Conservation (phyloP, 2,329 filamentous ascomycete species). For the Aspergillus neoniger region DNA sequence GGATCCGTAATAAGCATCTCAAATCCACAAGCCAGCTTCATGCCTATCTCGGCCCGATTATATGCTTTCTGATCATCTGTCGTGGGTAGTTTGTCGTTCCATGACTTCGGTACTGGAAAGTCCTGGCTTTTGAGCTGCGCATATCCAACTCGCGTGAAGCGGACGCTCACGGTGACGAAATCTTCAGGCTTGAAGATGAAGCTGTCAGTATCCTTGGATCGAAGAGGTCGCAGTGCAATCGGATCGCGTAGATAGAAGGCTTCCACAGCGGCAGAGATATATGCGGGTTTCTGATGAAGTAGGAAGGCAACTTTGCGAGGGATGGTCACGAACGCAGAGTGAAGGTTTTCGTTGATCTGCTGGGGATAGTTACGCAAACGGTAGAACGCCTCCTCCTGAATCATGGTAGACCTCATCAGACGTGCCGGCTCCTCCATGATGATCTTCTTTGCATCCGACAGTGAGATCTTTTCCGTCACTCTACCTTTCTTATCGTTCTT, state of each 20-base stretch:
- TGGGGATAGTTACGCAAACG: conserved; percentile 79
- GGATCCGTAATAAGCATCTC: conserved; percentile 78
- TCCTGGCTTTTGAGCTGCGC: conserved; percentile 87
- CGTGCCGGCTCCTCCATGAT: conserved; percentile 59
- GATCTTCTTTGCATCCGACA: conserved; percentile 64
- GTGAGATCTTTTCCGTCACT: conserved; percentile 53
- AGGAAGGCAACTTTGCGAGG: conserved; percentile 81
- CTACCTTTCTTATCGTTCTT: conserved; percentile 48
- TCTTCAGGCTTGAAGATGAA: conserved; percentile 74
- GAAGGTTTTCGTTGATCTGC: conserved; percentile 73
- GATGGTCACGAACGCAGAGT: conserved; percentile 71
- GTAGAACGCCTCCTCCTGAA: conserved; percentile 90
- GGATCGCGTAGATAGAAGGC: conserved; percentile 91
- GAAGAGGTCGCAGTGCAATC: conserved; percentile 68
- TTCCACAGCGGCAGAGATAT: conserved; percentile 81
- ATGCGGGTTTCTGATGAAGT: conserved; percentile 71
- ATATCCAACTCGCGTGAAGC: conserved; percentile 85
- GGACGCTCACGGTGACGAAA: conserved; percentile 74
- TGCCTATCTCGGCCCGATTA: conserved; percentile 66
- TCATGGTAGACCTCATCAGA: conserved; percentile 69
- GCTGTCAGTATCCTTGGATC: conserved; percentile 54
- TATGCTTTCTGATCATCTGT: conserved; percentile 48
- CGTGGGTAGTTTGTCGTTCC: conserved; percentile 48
- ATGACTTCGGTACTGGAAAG: conserved; percentile 66
- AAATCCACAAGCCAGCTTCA: conserved; percentile 88